Evolutionary conservation across 768 basidiomycete genomes (phyloP), one percentile per base, ranked within the genome.

Genomic region (Baorangia bicolor): DNA sequence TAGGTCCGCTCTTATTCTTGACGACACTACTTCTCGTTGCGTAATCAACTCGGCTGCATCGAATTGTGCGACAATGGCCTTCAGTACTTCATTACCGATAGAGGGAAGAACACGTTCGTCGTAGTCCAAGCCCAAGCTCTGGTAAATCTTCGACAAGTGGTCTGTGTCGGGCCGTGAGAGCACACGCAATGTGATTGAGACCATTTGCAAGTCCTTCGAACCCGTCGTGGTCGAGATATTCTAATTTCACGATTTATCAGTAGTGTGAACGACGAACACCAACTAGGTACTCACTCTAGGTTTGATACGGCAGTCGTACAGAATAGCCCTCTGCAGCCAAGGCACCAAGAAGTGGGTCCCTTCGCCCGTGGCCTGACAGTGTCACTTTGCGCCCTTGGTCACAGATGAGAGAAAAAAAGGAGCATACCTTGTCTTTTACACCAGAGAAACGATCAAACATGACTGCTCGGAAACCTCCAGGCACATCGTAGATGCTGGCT

Each of bases 161-260:
- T 82, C 75, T 34, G 88, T 83, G 74, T 98, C 94, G 18, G 97
- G 97, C 48, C 95, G 80, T 23, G 94, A 97, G 62, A 99, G 84
- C 34, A 99, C 96, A 54, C 97, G 90, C 48, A 98, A 82, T 0
- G 96, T 98, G 51, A 99, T 87, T 33, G 95, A 91, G 53, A 99
- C 92, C 94, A 98, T 98, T 74, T 98, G 96, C 75, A 99, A 77
- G 71, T 99, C 94, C 71, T 98, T 98, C 11, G 95, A 98, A 33
- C 97, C 97, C 23, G 97, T 98, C 2, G 92, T 97, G 2, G 97
- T 98, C n/a, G 92, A 94, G 53, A 98, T 98, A 68, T 97, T 97
- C 92, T 96, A 60, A 57, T 18, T 37, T 16, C 54, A 28, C 7
- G 11, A 28, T 48, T 4, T 31, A n/a, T 60, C 42, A 60, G 60